These are phyloP conservation scores for Russula vinacea DNA, from an alignment of 768 basidiomycete genomes.

Conservation along the genomic window DNA sequence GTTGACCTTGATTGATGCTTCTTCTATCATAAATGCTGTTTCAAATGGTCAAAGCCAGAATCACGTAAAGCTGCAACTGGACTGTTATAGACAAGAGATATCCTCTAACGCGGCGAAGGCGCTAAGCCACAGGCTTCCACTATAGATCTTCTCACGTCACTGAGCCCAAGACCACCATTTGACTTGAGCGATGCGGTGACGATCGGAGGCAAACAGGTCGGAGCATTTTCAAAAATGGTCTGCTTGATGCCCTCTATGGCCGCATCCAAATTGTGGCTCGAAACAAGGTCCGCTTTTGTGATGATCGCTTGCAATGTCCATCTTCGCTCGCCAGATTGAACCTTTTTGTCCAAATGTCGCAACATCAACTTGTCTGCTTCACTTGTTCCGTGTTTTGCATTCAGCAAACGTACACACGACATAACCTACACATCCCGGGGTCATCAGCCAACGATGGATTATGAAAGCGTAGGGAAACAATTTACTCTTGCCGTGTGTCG, in stretches of 20 bases:
- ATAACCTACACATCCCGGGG: constrained; percentile 45
- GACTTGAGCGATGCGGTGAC: constrained; percentile 50
- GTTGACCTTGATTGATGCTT: constrained; percentile 41
- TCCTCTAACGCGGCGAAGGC: background rate
- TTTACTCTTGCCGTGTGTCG: constrained; percentile 55
- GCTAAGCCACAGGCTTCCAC: constrained; percentile 53
- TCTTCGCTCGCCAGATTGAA: constrained; percentile 39
- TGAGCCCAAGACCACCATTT: constrained; percentile 52
- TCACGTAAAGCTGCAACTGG: constrained; percentile 5
- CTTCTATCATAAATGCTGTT: constrained; percentile 1
- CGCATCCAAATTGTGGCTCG: constrained; percentile 33
- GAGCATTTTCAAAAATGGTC: constrained; percentile 51
- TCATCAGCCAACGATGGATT: background rate
- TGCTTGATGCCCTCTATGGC: constrained; percentile 45
- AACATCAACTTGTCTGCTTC: constrained; percentile 62
- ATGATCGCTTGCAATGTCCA: constrained; percentile 70
- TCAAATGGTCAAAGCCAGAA: constrained; percentile 13
- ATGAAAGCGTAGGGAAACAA: background rate
- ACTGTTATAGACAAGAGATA: background rate
- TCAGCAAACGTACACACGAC: constrained; percentile 69
- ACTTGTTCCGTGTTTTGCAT: constrained; percentile 61
- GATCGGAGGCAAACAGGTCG: constrained; percentile 65
- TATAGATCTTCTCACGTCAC: constrained; percentile 55
- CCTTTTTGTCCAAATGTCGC: constrained; percentile 43
- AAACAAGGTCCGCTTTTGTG: constrained; percentile 63